Evolutionary conservation across 768 basidiomycete genomes (phyloP), one percentile per base, ranked within the genome.

Genomic region (Pulveroboletus ravenelii): DNA sequence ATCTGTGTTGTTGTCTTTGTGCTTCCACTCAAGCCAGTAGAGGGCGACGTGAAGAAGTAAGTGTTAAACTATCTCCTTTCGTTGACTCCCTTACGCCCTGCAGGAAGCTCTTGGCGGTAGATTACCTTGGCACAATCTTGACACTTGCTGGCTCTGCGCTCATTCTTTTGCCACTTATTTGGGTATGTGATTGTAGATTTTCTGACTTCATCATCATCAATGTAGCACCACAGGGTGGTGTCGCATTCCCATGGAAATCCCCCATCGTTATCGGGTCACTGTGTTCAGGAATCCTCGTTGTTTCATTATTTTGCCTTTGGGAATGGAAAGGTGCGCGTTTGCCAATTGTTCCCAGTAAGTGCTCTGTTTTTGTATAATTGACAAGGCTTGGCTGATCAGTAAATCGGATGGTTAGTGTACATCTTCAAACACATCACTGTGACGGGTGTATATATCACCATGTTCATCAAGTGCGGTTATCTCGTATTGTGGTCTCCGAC

Each of bases 381-480:
- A 7, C 1, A 29, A 32, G 6, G 23, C 18, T 41, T n/a, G 32
- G 34, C 10, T 48, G 32, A 49, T 20, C 20, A 5, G 17, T 34
- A 29, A 18, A 17, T 40, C 5, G 13, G 29, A 29, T 36, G 29
- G 14, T n/a, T 51, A 85, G 84, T 88, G 79, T 77, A 82, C 58
- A 87, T 89, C 35, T 88, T 89, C 74, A 79, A 74, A 51, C 75
- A 82, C 44, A 54, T 68, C 18, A 89, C 86, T 0, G 85, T 89
- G 1, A 72, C 75, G 0, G 85, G 85, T 0, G 82, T 85, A 1
- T 86, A 84, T 58, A 75, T 81, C 48, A 71, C 82, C 6, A 86
- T 87, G 73, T 83, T 87, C 63, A 72, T 86, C 58, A 83, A 82
- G 81, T 78, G 62, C 41, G 77, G 55, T 15, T 18, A 6, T 17